These are phyloP conservation scores for Drechslerella coelobrocha DNA, from an alignment of 2,329 filamentous ascomycete species.

Conservation along the genomic window DNA sequence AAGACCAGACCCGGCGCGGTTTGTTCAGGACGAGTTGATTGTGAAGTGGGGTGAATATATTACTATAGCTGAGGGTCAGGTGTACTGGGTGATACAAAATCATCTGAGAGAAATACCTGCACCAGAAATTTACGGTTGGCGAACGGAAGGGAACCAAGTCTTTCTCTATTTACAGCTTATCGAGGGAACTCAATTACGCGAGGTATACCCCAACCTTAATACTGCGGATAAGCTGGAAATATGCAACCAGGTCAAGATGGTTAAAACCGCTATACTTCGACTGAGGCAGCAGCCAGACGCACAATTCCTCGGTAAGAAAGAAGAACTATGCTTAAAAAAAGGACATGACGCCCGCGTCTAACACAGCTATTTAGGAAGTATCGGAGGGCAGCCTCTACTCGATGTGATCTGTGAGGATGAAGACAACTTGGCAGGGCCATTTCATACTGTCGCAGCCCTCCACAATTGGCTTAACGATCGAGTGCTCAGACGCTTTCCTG, in stretches of 20 bases:
- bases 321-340: background rate
- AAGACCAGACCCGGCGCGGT: slow-evolving; percentile 17
- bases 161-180: slow-evolving; percentile 22
- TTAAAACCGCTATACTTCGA: slow-evolving; percentile 5
- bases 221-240: slow-evolving; percentile 10
- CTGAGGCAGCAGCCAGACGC: background rate
- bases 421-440: slow-evolving; percentile 6
- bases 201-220: slow-evolving; percentile 7
- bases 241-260: background rate
- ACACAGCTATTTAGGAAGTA: slow-evolving; percentile 19
- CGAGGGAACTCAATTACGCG: slow-evolving; percentile 12
- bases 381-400: slow-evolving; percentile 19
- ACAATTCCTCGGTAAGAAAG: slow-evolving; percentile 16
- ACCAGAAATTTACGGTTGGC: slow-evolving; percentile 28
- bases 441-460: slow-evolving; percentile 16
- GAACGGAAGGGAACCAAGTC: slow-evolving; percentile 19
- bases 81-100: slow-evolving; percentile 26
- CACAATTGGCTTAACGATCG: slow-evolving; percentile 9
- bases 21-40: slow-evolving; percentile 10
- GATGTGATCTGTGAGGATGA: slow-evolving; percentile 24
- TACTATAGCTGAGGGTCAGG: slow-evolving; percentile 26
- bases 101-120: slow-evolving; percentile 19
- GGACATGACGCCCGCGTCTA: slow-evolving; percentile 1
- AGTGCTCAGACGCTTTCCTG: slow-evolving; percentile 15
- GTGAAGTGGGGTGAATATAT: slow-evolving; percentile 30